Evolutionary conservation across 2,329 filamentous ascomycete genomes (phyloP).

Genomic region (Fusarium pilosicola): DNA sequence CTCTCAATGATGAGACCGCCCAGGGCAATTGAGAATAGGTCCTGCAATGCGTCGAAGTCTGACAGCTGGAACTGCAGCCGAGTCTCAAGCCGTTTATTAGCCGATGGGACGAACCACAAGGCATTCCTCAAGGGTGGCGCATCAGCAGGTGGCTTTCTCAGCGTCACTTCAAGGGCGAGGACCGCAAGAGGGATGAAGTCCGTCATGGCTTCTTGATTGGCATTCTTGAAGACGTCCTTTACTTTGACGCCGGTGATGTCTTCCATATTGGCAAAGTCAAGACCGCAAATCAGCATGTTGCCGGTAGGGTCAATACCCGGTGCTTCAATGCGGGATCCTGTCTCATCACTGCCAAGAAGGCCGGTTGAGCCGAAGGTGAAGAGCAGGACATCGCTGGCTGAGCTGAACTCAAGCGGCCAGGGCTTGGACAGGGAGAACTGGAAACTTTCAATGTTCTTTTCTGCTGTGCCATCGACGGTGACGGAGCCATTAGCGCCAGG

Average conservation of each 20-base stretch:
- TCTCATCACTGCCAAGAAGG: background rate
- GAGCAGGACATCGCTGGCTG: background rate
- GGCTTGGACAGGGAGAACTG: background rate
- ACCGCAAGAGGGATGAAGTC: background rate
- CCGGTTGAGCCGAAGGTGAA: background rate
- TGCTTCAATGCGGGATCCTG: background rate
- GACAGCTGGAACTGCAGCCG: background rate
- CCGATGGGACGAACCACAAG: background rate
- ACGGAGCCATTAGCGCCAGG: background rate
- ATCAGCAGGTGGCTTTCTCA: background rate
- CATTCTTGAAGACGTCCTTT: background rate
- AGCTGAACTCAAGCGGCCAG: background rate
- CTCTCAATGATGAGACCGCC: background rate
- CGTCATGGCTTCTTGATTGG: background rate
- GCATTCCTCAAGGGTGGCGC: background rate
- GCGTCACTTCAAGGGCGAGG: background rate
- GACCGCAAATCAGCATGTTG: background rate
- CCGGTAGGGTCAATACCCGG: background rate
- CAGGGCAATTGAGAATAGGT: background rate
- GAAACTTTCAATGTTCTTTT: background rate
- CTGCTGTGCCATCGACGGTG: background rate
- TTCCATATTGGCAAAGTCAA: background rate
- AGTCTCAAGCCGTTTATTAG: background rate
- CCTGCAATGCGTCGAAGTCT: background rate
- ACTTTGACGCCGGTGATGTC: background rate